Evolutionary conservation across 768 basidiomycete species (phyloP).

Genomic region (Psilocybe azurescens): DNA sequence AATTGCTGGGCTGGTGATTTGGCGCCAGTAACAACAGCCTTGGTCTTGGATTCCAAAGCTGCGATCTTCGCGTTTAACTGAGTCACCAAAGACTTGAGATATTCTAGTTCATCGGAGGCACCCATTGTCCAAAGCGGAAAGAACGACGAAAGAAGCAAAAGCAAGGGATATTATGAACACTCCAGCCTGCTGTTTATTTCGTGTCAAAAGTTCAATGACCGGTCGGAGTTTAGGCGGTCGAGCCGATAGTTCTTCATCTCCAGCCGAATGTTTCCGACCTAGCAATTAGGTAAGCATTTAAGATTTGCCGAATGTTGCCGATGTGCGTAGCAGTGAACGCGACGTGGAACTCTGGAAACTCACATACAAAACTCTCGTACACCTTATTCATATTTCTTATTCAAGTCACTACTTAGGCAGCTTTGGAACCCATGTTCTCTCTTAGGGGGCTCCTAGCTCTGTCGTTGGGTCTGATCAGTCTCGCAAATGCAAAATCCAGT

Average conservation of each 20-base stretch:
- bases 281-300: neutral
- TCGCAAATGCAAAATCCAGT: constrained; percentile 70
- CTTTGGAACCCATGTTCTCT: constrained; percentile 38
- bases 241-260: constrained; percentile 13
- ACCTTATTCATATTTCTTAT: constrained; percentile 1
- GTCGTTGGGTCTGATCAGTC: constrained; percentile 31
- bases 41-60: constrained; percentile 73
- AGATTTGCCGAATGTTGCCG: constrained; percentile 11
- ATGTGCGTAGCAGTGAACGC: constrained; percentile 19
- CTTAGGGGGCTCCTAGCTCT: constrained; percentile 40
- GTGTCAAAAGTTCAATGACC: constrained; percentile 27
- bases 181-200: constrained; percentile 14
- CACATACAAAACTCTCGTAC: constrained; percentile 16
- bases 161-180: constrained; percentile 13
- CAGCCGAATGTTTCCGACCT: constrained; percentile 25
- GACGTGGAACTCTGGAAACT: constrained; percentile 32
- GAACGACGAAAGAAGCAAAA: constrained; percentile 17
- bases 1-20: constrained; percentile 78
- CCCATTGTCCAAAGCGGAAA: constrained; percentile 50
- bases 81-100: constrained; percentile 90
- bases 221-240: constrained; percentile 36
- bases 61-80: constrained; percentile 93
- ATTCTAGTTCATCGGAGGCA: constrained; percentile 82
- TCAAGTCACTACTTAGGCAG: constrained; percentile 16
- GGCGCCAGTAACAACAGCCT: constrained; percentile 43